These are phyloP conservation scores for Benincasa hispida DNA, from an alignment of 306 rosid genomes.

Conservation along the genomic window DNA sequence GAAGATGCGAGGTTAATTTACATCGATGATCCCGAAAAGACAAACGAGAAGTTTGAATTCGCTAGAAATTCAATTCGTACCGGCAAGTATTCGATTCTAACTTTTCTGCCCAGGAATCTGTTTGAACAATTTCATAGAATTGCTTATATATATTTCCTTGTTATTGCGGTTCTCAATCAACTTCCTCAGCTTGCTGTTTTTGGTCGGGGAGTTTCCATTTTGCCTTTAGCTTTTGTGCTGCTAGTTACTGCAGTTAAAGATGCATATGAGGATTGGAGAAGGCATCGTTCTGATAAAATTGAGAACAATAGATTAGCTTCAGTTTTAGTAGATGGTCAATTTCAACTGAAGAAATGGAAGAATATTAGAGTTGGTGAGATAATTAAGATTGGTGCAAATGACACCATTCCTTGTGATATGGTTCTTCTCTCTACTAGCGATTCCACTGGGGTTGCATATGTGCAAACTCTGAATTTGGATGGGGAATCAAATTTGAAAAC, in stretches of 20 bases:
- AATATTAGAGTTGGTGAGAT: constrained; percentile 72
- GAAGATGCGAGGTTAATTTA: constrained; percentile 69
- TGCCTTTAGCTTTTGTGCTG: constrained; percentile 76
- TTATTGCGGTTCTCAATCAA: constrained; percentile 83
- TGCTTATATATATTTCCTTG: constrained; percentile 81
- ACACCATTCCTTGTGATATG: constrained; percentile 82
- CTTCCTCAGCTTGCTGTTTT: constrained; percentile 91
- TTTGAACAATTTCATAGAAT: constrained; percentile 96
- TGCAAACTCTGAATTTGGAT: constrained; percentile 82
- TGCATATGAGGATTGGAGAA: constrained; percentile 79
- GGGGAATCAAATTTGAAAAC: constrained; percentile 98
- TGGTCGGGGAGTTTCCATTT: constrained; percentile 64
- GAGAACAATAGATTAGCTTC: constrained; percentile 78
- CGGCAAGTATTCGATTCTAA: constrained; percentile 49
- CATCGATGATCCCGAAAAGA: constrained; percentile 45
- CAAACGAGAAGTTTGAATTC: constrained; percentile 57
- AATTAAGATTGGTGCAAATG: constrained; percentile 44
- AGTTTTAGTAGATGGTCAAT: constrained; percentile 45
- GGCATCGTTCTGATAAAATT: constrained; percentile 67
- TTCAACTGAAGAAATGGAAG: constrained; percentile 55
- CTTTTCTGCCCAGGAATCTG: constrained; percentile 77
- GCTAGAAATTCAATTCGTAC: constrained; percentile 61
- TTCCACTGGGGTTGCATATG: constrained; percentile 87
- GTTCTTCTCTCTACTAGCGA: constrained; percentile 88
- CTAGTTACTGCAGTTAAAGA: constrained; percentile 85